Percentiles rank a stretch among this genome's conserved stretches.
These are phyloP conservation scores for Hymenoscyphus fraxineus DNA, from an alignment of 2,329 filamentous ascomycete species.

Conservation along the genomic window DNA sequence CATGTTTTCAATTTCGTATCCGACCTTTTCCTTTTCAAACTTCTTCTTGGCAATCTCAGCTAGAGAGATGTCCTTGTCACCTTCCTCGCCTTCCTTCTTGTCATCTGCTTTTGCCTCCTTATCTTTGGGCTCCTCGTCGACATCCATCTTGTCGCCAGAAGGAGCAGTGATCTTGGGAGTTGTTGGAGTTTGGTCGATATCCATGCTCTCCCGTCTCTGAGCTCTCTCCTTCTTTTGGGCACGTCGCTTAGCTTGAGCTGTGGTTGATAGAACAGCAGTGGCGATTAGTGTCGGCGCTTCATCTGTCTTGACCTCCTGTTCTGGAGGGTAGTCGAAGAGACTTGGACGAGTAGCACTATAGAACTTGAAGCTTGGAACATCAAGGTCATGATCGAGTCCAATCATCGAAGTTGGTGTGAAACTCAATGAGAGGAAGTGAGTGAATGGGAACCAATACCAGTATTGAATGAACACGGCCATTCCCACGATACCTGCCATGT, in stretches of 20 bases:
- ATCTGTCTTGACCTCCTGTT: constrained; percentile 91
- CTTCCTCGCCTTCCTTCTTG: constrained; percentile 59
- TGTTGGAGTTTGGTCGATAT: constrained; percentile 64
- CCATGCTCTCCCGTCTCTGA: constrained; percentile 77
- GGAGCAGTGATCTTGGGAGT: constrained; percentile 59
- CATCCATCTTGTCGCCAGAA: constrained; percentile 81
- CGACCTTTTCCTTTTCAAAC: constrained; percentile 90
- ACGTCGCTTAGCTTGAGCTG: constrained; percentile 91
- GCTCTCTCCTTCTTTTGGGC: constrained; percentile 93
- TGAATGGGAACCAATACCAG: constrained; percentile 99
- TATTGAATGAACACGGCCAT: constrained; percentile 99
- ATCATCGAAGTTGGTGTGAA: constrained; percentile 98
- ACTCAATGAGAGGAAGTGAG: constrained; percentile 91
- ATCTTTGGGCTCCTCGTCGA: constrained; percentile 58
- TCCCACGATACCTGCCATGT: constrained; percentile 96
- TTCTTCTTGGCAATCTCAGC: constrained; percentile 75
- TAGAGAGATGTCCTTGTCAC: constrained; percentile 53
- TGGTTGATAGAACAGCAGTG: constrained; percentile 93
- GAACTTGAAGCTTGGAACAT: constrained; percentile 92
- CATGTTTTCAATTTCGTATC: constrained; percentile 96
- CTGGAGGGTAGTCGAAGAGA: constrained; percentile 95
- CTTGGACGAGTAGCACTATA: constrained; percentile 92
- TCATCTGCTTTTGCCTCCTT: constrained; percentile 48
- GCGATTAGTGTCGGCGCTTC: constrained; percentile 92
- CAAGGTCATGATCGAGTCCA: constrained; percentile 86